Percentiles rank a stretch among this genome's conserved stretches.
These are phyloP conservation scores for Paecilomyces formosus DNA, from an alignment of 2,329 filamentous ascomycete species.

Conservation along the genomic window DNA sequence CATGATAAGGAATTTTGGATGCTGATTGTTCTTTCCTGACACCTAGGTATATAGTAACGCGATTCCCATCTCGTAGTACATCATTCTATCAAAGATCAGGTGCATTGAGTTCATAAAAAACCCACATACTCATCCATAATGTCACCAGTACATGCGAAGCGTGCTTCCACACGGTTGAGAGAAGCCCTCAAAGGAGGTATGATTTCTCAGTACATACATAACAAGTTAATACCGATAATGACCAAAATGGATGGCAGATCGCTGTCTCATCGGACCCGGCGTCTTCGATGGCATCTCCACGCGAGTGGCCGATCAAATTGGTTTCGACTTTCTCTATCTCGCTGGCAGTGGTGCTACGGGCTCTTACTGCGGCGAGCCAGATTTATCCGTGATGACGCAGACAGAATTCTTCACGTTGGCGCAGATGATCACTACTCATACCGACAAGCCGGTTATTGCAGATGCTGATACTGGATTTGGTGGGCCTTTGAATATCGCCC, in stretches of 20 bases:
- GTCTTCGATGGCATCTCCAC: slow-evolving; percentile 30
- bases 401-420: slow-evolving; percentile 40
- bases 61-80: no score
- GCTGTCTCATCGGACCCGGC: slow-evolving; percentile 17
- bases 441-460: slow-evolving; percentile 22
- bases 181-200: neutral
- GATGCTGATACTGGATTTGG: slow-evolving; percentile 19
- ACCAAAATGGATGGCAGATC: neutral
- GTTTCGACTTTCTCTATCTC: slow-evolving; percentile 33
- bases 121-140: neutral
- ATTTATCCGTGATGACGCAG: slow-evolving; percentile 36
- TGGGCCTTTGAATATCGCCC: slow-evolving; percentile 29
- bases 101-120: neutral
- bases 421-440: slow-evolving; percentile 38
- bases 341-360: slow-evolving; percentile 36
- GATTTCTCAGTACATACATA: neutral
- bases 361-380: slow-evolving; percentile 19
- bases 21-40: no score
- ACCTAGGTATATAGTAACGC: no score
- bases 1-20: neutral
- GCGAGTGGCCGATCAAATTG: neutral
- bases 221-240: neutral
- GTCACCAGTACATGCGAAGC: neutral
- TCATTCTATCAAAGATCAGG: neutral
- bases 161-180: neutral